Evolutionary conservation across 2,329 filamentous ascomycete genomes (phyloP), one percentile per base, ranked within the genome.

Genomic region (Phaeophleospora eucalypticola): DNA sequence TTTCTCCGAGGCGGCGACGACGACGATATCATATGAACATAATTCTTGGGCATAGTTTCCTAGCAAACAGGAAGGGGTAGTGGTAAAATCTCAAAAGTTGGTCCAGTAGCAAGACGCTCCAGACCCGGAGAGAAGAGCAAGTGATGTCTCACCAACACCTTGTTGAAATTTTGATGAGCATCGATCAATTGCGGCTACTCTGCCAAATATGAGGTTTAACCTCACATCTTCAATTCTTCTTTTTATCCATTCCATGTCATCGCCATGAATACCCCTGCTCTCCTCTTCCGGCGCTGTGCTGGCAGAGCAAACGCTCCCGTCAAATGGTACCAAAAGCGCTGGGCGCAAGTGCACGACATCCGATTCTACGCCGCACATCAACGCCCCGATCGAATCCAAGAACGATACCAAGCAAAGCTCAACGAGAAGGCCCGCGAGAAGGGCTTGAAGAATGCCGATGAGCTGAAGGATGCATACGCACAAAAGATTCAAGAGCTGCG

Each of bases 281-380:
- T 58, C 9, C 47, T 62, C 14, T 56, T 63, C 36, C 55, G 48
- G 17, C 54, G 51, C 10, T 53, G 36, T 41, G 54, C 41, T 38
- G 58, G 45, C 49, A 55, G 44, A 24, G 51, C 40, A n/a, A 54
- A 54, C 32, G 49, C 58, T 2, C 59, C 59, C 10, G 51, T 58
- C 43, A 49, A 57, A 29, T 55, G 44, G 46, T 59, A 59, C 44
- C 91, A 96, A 68, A 81, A 84, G 46, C 82, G 90, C 65, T 94
- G 88, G 86, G 91, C 91, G 2, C 88, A 88, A 61, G 89, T 96
- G 21, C 88, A 94, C 68, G 88, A 96, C 68, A 83, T 95, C 39
- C 88, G 90, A 55, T 95, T 91, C 75, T 79, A 95, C 37, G 86
- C 86, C 51, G 93, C 89, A 14, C 87, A 89, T 52, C 80, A 81